Base-by-base conservation (phyloP, 192 early-diverging fungal genomes). In the Backusella mclennaniae region DNA sequence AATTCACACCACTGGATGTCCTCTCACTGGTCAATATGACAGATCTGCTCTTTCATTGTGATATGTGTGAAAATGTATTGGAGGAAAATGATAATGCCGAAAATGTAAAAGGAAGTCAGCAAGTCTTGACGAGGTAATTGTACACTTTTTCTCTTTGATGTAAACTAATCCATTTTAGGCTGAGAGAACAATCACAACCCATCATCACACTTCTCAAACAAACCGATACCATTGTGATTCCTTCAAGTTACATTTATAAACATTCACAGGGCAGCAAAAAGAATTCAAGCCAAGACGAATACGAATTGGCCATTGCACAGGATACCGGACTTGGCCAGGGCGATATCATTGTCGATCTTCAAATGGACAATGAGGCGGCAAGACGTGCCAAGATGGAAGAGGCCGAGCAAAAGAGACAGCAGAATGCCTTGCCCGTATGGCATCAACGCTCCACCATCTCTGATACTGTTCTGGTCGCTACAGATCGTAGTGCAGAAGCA, bases 361-460 rank as follows among this genome's bases (percentile, higher is more conserved):
- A 90, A 69, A 87, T 89, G 39, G 92, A 95, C 41, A 84, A 90
- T 21, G 90, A 91, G 67, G 91, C 92, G 53, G 87, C 90, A 0
- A 86, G 90, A 66, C 86, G 86, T 38, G 84, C 87, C n/a, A 89
- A 89, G 71, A 86, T 91, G 69, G 78, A 81, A 2, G 92, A 93
- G 70, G 85, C 90, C 0, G 89, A 89, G 59, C 87, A 90, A 78
- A 93, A 91, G 69, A 76, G 88, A 36, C 88, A 88, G 53, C 92
- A 93, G 78, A 95, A 95, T 73, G 92, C 90, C 23, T 83, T 95
- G 42, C 93, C 93, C 19, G 87, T 89, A 33, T 95, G 93, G 93
- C 93, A 95, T 78, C 88, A 89, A 35, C 91, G 90, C 73, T 90
- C 89, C 71, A 93, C 93, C 1, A 90, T 94, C 0, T 92, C 92